These are phyloP conservation scores for Fraxinus cuspidata DNA, from an alignment of 257 asterid genomes.

Conservation along the genomic window DNA sequence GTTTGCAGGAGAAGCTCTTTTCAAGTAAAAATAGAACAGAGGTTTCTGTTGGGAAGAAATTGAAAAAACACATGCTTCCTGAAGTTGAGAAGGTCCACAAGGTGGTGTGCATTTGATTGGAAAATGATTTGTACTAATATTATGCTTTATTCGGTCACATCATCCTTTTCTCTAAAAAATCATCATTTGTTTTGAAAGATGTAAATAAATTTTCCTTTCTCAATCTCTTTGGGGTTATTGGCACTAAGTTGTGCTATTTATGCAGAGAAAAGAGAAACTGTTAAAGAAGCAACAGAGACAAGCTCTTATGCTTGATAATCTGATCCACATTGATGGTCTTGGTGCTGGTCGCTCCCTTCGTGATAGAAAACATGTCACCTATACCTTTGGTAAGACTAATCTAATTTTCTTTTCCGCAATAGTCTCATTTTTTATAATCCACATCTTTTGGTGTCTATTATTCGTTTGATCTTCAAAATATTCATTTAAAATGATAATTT, in stretches of 20 bases:
- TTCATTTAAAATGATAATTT: not conserved
- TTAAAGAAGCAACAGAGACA: constrained; percentile 91
- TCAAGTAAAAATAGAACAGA: constrained; percentile 91
- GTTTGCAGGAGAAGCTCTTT: constrained; percentile 82
- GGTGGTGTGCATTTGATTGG: constrained; percentile 48
- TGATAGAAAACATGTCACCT: constrained; percentile 89
- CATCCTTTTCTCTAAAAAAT: constrained; percentile 8
- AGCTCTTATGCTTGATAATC: constrained; percentile 85
- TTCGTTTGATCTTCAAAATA: not conserved
- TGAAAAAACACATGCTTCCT: constrained; percentile 81
- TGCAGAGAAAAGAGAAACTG: constrained; percentile 85
- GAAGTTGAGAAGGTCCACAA: constrained; percentile 93
- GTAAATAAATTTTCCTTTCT: not conserved
- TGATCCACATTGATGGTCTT: constrained; percentile 74
- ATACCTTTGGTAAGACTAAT: constrained; percentile 74
- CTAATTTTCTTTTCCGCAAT: not conserved
- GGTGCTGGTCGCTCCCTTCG: constrained; percentile 86
- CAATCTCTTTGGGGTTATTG: constrained; percentile 21
- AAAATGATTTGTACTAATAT: constrained; percentile 15
- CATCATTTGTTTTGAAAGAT: constrained; percentile 5
- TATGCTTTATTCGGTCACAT: constrained; percentile 4
- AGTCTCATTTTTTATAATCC: constrained; percentile 9
- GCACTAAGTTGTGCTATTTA: constrained; percentile 26
- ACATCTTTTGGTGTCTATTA: too few relatives aligned
- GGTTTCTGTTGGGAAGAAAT: constrained; percentile 82